Conservation (phyloP, 129 eudicot genomes). For the Oenanthe sinensis region DNA sequence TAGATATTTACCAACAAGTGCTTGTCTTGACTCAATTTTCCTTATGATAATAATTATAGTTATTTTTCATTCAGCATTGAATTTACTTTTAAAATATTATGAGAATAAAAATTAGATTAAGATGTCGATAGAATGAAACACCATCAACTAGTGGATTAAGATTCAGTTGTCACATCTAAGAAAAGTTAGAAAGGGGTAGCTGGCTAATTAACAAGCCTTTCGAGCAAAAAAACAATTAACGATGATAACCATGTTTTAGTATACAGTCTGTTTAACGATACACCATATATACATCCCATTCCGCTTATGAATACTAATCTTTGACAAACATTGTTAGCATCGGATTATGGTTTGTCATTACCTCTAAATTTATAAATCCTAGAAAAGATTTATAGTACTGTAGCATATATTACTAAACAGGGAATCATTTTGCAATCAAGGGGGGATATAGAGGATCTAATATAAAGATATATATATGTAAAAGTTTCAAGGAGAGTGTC, state of each 20-base stretch:
- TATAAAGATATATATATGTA: no score
- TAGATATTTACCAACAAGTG: no score
- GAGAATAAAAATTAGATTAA: not conserved
- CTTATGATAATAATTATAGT: no score
- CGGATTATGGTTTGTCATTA: not conserved
- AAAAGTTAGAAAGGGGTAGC: not conserved
- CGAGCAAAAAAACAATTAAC: not conserved
- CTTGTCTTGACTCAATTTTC: no score
- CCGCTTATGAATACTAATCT: not conserved
- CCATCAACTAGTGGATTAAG: not conserved
- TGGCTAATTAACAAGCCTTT: not conserved
- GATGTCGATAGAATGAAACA: not conserved
- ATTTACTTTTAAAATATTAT: no score
- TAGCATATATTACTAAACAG: slow-evolving; percentile 1
- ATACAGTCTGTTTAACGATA: not conserved
- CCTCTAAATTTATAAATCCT: not conserved
- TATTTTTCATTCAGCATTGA: no score
- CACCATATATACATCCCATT: not conserved
- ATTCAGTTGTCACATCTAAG: not conserved
- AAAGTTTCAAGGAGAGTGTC: not conserved
- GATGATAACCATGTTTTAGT: not conserved
- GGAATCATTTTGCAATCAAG: slow-evolving; percentile 1
- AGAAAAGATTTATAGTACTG: not conserved
- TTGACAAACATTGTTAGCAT: not conserved
- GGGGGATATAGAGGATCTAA: not conserved